A percentile compares a stretch with the other conserved stretches of the same genome.
These are phyloP conservation scores for Melaleuca alternifolia DNA, from an alignment of 345 rosid species.

Conservation along the genomic window DNA sequence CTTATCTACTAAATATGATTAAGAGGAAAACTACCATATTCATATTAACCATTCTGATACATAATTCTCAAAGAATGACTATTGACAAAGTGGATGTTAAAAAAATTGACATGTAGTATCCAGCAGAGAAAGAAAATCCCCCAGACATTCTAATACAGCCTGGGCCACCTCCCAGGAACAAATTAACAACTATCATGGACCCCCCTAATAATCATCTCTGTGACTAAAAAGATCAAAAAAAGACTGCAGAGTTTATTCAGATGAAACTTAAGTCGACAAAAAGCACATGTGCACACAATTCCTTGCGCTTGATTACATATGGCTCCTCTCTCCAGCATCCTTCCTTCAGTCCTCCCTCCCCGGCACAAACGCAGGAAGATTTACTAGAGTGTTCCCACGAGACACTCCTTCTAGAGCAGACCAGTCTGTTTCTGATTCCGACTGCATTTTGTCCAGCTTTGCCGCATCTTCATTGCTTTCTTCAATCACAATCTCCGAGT, in stretches of 20 bases:
- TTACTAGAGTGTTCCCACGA: constrained; percentile 72
- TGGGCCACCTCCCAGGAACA: constrained; percentile 43
- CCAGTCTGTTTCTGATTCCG: constrained; percentile 51
- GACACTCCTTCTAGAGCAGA: constrained; percentile 97
- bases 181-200: background rate
- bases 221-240: background rate
- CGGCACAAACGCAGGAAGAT: constrained; percentile 71
- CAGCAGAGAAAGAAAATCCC: constrained; percentile 19
- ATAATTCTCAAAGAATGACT: background rate
- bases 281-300: background rate
- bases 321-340: constrained; percentile 13
- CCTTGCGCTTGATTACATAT: background rate
- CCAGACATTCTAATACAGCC: constrained; percentile 63
- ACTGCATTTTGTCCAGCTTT: constrained; percentile 28
- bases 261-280: background rate
- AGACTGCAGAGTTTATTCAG: background rate
- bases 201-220: background rate
- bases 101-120: background rate
- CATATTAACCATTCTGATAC: background rate
- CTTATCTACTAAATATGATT: background rate
- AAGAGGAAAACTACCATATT: background rate
- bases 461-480: constrained; percentile 4
- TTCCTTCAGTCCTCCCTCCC: constrained; percentile 29
- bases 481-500: constrained; percentile 13
- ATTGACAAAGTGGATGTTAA: background rate